Base-by-base conservation (phyloP, 1,284 basidiomycete genomes). In the Sanghuangporus weigelae region DNA sequence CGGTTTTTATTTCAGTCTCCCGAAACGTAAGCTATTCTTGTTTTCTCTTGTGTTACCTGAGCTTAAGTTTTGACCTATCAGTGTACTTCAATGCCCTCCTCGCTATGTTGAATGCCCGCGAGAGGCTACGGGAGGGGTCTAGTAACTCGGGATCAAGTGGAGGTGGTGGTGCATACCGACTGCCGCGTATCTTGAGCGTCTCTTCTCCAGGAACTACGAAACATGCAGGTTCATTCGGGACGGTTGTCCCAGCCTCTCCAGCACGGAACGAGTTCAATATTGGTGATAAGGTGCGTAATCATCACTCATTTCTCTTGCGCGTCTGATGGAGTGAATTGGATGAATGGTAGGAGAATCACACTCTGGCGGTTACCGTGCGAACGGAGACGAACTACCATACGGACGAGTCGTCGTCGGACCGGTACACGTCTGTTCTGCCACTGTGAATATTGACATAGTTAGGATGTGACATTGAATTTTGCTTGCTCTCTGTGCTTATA, bases 1-100 rank as follows among this genome's bases (percentile, higher is more conserved):
- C 46, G 69, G 65, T 1, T 67, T 71, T 57, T 69, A 71, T 44
- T 67, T 69, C 57, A 60, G 65, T 14, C 67, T 71, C 46, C 66
- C 69, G 36, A 71, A 71, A 55, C 57, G 69, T 69, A 40, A 10
- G 40, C 40, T 12, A n/a, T n/a, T 7, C 10, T 7, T 6, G 68
- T 60, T 19, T 51, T 26, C 21, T 51, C 21, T 7, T 11, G 31
- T 23, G 14, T 3, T 48, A 10, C 21, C 7, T 5, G 21, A n/a
- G 38, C 12, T 42, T 0, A 50, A 7, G 8, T 58, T 19, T 3
- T 10, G 16, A 16, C 16, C 31, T 54, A n/a, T 12, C 51, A 64
- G 63, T 64, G 48, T 63, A 63, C 36, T 42, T 60, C 35, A 60
- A 64, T 51, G 40, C 58, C 21, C 42, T 64, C 7, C 59, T 64